phyloP scores from a whole-genome alignment of 140 eudicot species.

The Flaveria floridana region DNA sequence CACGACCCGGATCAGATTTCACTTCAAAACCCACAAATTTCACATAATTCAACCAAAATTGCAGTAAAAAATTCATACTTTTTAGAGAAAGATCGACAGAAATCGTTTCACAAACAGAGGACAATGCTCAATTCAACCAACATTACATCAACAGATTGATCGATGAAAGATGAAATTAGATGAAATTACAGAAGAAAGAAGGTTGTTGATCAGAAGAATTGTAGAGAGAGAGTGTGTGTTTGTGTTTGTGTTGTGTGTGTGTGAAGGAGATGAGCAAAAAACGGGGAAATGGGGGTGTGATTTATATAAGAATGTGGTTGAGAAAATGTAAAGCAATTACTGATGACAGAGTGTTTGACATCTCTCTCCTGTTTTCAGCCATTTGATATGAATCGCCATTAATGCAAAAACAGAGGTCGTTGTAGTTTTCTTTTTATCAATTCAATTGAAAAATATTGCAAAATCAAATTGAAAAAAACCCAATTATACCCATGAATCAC shows the following conservation, averaged over 20 bases:
- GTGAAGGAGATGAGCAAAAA: constrained; percentile 27
- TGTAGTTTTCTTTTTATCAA: constrained; percentile 34
- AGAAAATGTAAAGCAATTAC: constrained; percentile 51
- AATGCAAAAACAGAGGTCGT: constrained; percentile 67
- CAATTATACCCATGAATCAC: constrained; percentile 26
- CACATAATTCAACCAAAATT: constrained; percentile 23
- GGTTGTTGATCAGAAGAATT: too few species aligned
- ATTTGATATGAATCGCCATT: constrained; percentile 61
- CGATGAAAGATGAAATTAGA: neutral
- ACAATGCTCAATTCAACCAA: neutral
- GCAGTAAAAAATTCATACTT: constrained; percentile 12
- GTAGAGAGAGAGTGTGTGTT: constrained; percentile 8
- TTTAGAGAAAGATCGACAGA: neutral
- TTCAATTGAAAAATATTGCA: constrained; percentile 3
- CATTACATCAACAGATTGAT: neutral
- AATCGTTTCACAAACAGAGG: constrained; percentile 3
- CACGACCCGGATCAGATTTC: constrained; percentile 30
- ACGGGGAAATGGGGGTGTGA: constrained; percentile 31
- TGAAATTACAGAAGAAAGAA: too few species aligned
- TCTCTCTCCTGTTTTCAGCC: constrained; percentile 41
- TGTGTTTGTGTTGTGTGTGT: too few species aligned
- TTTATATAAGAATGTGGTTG: constrained; percentile 66
- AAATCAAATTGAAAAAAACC: constrained; percentile 5
- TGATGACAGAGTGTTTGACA: constrained; percentile 65
- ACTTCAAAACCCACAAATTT: constrained; percentile 11